Evolutionary conservation across 805 yeast genomes (phyloP), one percentile per base, ranked within the genome.

Genomic region (Priceomyces carsonii): DNA sequence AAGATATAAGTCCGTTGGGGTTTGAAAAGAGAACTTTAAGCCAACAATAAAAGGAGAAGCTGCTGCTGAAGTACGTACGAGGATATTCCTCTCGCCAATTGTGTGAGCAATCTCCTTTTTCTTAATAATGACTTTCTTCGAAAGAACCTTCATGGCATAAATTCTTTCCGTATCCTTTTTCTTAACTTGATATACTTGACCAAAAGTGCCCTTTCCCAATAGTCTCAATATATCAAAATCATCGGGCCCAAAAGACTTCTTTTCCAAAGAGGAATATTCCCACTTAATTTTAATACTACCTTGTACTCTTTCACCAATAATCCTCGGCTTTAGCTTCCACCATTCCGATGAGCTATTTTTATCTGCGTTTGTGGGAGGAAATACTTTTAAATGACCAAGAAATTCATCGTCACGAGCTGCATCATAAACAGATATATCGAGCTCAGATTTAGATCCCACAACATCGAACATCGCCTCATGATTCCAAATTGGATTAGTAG

Each of bases 31-130:
- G 58, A 93, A 91, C 66, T 93, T 93, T 53, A 93, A 75, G 0
- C 96, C 96, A 28, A 93, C 97, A 57, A 93, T 88, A 59, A 93
- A 93, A n/a, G 95, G 87, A 9, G 89, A 82, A 14, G 84, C 82
- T 15, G 91, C 82, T 26, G 89, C 80, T 5, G 95, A 85, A 1
- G 99, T 91, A 50, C 95, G 79, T 16, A 91, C 99, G 40, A 93
- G 68, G 47, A 93, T 93, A 59, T 93, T 86, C 51, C 99, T 75
- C 69, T 93, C 99, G 21, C 98, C 98, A 51, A 93, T 88, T 2
- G 99, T 93, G 62, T 93, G 99, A 0, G 98, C 98, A 50, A 93
- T 85, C 65, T 93, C 99, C 62, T 91, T 91, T 73, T 93, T 93
- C 61, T 86, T 89, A 33, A 93, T 96, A 59, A 93, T 93, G 28